A percentile compares a stretch with the other conserved stretches of the same genome.
These are phyloP conservation scores for Aspergillus ibericus DNA, from an alignment of 2,329 filamentous ascomycete species.

Conservation along the genomic window DNA sequence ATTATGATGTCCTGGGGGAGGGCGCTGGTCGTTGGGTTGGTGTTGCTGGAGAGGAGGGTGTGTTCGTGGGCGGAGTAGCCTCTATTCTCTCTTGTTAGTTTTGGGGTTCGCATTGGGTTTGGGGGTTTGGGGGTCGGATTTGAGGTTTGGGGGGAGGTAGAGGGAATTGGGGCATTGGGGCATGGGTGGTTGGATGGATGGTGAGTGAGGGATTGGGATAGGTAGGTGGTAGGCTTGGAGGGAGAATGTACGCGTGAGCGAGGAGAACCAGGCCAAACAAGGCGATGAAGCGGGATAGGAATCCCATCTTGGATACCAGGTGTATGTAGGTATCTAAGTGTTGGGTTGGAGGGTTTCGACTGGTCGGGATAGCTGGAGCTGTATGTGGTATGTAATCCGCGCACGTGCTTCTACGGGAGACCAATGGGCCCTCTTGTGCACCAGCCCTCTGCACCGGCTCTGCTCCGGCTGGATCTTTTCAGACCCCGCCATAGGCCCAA, in stretches of 20 bases:
- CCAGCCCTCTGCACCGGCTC: too few relatives aligned
- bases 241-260: slow-evolving; percentile 73
- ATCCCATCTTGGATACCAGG: slow-evolving; percentile 57
- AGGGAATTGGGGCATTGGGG: not conserved
- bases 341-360: not conserved
- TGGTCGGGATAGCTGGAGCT: not conserved
- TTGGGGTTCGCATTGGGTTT: not conserved
- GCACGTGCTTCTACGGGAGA: slow-evolving; percentile 11
- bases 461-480: not conserved
- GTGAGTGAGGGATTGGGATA: not conserved
- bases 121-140: not conserved
- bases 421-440: not conserved
- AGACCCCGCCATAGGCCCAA: not conserved
- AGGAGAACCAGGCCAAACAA: slow-evolving; percentile 75
- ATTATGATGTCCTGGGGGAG: slow-evolving; percentile 84
- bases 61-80: slow-evolving; percentile 97
- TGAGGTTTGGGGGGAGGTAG: not conserved
- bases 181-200: not conserved
- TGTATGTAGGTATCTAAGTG: not conserved
- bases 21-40: slow-evolving; percentile 45
- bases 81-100: slow-evolving; percentile 49
- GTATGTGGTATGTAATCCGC: not conserved
- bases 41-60: slow-evolving; percentile 67
- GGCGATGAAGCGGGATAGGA: slow-evolving; percentile 70
- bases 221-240: not conserved